A percentile compares a stretch with the other conserved stretches of the same genome.
phyloP scores from a whole-genome alignment of 2,329 filamentous ascomycete species.

The Clonostachys rosea region DNA sequence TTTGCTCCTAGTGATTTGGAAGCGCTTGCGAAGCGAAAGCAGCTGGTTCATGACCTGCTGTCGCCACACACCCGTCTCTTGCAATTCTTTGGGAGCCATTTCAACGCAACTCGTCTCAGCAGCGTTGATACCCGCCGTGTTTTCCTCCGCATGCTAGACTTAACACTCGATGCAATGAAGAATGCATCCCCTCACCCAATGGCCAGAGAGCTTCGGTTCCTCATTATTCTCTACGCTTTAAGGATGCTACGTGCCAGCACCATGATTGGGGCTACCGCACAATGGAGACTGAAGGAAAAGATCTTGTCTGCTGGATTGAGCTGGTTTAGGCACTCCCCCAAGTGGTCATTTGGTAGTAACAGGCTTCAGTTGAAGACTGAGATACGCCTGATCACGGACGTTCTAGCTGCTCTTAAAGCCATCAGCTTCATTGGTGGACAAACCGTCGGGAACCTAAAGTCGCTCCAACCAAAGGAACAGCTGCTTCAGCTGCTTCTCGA shows the following conservation, averaged over 20 bases:
- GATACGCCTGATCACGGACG: slow-evolving; percentile 73
- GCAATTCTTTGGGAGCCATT: slow-evolving; percentile 91
- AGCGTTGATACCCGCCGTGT: slow-evolving; percentile 76
- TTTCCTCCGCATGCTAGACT: slow-evolving; percentile 75
- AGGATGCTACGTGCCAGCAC: slow-evolving; percentile 71
- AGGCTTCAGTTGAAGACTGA: slow-evolving; percentile 91
- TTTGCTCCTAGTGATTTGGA: slow-evolving; percentile 87
- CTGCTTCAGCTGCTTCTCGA: slow-evolving; percentile 77
- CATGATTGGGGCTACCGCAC: slow-evolving; percentile 55
- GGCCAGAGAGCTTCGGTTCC: slow-evolving; percentile 87
- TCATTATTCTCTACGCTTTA: slow-evolving; percentile 78
- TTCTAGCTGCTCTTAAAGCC: slow-evolving; percentile 61
- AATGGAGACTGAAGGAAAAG: slow-evolving; percentile 84
- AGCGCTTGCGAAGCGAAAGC: slow-evolving; percentile 68
- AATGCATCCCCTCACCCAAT: slow-evolving; percentile 75
- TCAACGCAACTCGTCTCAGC: slow-evolving; percentile 84
- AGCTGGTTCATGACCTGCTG: slow-evolving; percentile 75
- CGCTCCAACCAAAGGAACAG: slow-evolving; percentile 74
- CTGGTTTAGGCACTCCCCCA: slow-evolving; percentile 82
- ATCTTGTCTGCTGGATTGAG: slow-evolving; percentile 79
- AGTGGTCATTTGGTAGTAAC: slow-evolving; percentile 96
- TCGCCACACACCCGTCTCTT: slow-evolving; percentile 81
- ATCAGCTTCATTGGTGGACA: slow-evolving; percentile 56
- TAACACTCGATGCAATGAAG: slow-evolving; percentile 72
- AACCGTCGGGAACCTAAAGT: slow-evolving; percentile 50